These are phyloP conservation scores for Claviceps monticola DNA, from an alignment of 2,329 filamentous ascomycete species.

Conservation along the genomic window DNA sequence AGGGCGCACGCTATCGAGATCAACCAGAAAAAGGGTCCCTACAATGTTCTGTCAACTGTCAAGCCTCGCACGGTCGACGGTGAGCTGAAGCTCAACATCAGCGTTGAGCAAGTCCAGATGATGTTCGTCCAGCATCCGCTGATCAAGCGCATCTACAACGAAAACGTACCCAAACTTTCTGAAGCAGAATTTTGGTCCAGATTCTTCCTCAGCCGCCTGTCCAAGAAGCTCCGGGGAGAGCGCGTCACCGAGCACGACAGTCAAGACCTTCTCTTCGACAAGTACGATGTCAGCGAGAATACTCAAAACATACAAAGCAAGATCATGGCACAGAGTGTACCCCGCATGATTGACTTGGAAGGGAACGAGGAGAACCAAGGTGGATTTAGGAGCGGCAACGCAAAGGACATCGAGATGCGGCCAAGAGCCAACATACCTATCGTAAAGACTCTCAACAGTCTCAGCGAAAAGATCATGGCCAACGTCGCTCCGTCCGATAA, in stretches of 20 bases:
- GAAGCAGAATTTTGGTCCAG: slow-evolving; percentile 82
- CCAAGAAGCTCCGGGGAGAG: slow-evolving; percentile 85
- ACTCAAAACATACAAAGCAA: slow-evolving; percentile 36
- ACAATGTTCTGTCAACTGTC: slow-evolving; percentile 85
- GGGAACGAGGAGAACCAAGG: slow-evolving; percentile 94
- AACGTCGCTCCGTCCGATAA: slow-evolving; percentile 70
- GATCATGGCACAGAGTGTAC: slow-evolving; percentile 52
- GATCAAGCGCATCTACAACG: slow-evolving; percentile 81
- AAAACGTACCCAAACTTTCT: slow-evolving; percentile 70
- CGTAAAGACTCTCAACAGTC: slow-evolving; percentile 72
- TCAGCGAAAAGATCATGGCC: slow-evolving; percentile 88
- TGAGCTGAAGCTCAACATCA: slow-evolving; percentile 68
- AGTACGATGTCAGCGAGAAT: slow-evolving; percentile 66
- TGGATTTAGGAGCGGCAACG: slow-evolving; percentile 66
- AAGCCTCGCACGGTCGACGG: slow-evolving; percentile 44
- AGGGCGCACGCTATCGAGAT: slow-evolving; percentile 83
- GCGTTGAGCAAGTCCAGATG: slow-evolving; percentile 80
- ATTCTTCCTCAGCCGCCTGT: slow-evolving; percentile 83
- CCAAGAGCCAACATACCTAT: slow-evolving; percentile 74
- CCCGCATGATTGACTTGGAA: slow-evolving; percentile 81
- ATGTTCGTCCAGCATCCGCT: slow-evolving; percentile 90
- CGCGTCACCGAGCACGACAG: slow-evolving; percentile 66
- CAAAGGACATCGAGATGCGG: slow-evolving; percentile 81
- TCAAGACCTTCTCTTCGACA: slow-evolving; percentile 68
- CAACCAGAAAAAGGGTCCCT: slow-evolving; percentile 73